Conservation (phyloP, 83 land plant genomes). For the Picea abies region DNA sequence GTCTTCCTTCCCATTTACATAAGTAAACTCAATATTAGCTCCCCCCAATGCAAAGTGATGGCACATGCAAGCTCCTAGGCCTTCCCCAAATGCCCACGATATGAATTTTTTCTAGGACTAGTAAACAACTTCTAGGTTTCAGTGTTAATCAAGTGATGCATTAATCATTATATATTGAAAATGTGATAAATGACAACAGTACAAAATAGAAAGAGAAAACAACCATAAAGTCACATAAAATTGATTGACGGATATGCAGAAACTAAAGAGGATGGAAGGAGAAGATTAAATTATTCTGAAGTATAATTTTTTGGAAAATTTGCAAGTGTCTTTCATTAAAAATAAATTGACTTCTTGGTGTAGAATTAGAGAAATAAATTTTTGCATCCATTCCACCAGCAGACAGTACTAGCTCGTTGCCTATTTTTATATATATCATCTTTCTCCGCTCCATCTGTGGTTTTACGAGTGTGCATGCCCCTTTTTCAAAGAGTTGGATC, state of each 20-base stretch:
- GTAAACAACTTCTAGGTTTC: too few species aligned
- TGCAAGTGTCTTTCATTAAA: background rate
- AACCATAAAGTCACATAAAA: too few species aligned
- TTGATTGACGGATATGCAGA: too few species aligned
- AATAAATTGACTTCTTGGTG: background rate
- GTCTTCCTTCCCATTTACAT: too few species aligned
- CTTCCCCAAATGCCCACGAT: too few species aligned
- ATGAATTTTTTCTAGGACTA: too few species aligned
- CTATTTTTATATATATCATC: conserved; percentile 6
- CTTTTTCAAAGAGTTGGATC: too few species aligned
- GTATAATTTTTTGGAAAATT: background rate
- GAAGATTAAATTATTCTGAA: background rate
- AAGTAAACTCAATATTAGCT: too few species aligned
- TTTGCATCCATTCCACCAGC: background rate
- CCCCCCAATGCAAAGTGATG: too few species aligned
- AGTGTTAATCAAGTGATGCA: background rate
- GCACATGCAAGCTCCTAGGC: too few species aligned
- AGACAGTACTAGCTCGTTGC: background rate
- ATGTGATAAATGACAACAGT: background rate
- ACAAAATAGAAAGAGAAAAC: background rate
- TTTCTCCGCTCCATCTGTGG: background rate
- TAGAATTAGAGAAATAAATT: background rate
- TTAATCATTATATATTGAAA: background rate
- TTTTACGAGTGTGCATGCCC: too few species aligned
- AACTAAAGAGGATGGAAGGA: background rate